Evolutionary conservation across 768 basidiomycete genomes (phyloP), one percentile per base, ranked within the genome.

Genomic region (Mycena epipterygia): DNA sequence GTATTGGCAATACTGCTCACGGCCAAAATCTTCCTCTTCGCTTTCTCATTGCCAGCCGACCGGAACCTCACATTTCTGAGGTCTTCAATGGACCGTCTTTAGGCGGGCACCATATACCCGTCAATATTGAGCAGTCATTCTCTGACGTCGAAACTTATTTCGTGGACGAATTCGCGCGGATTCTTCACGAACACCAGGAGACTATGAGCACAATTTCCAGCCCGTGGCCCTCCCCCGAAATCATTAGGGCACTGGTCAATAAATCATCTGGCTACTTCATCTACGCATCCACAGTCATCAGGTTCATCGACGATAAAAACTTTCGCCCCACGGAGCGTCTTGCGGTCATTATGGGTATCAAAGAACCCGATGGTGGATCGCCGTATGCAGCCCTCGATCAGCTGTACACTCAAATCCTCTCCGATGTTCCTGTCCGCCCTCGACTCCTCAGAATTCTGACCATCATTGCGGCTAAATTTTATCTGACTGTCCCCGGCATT

Each of bases 241-340:
- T 49, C 17, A 19, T 58, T 17, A 17, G 35, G 1, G 17, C 29
- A 2, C 55, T 58, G 14, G 46, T 51, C 19, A 17, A 51, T 1
- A 67, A 58, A 21, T 66, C 64, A 21, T 66, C 64, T 3, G 64
- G 64, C 21, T 66, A 66, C 30, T 66, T 66, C 33, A 57, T 66
- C 44, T 66, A 66, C 29, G 53, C 64, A 23, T 19, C 52, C 23
- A 56, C 25, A 2, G 23, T 66, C 32, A 49, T 66, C 55, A 46
- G 29, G 13, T 66, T 57, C 12, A 19, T 66, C 12, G 64, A 66
- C 32, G 33, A 66, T 25, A 35, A 44, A 39, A 19, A 66, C 16
- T 66, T 66, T 17, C 53, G 55, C 25, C 64, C 64, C 6, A 66
- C 53, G 5, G 55, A 66, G 3, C 29, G 65, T 33, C 35, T 67